Evolutionary conservation across 1,284 basidiomycete genomes (phyloP).

Genomic region (Calocybe gambosa): DNA sequence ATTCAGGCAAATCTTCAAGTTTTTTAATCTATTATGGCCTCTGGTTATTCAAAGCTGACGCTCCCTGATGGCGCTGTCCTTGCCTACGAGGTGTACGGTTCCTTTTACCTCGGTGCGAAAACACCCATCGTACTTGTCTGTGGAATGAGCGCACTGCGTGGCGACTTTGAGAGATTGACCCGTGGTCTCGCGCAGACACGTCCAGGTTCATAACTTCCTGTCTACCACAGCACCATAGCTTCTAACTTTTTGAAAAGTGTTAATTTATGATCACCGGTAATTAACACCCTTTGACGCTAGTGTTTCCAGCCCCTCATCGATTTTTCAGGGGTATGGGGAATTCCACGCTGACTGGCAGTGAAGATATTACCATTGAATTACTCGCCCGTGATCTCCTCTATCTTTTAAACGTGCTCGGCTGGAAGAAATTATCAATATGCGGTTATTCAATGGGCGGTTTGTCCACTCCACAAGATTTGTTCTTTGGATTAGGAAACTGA

Average conservation of each 20-base stretch:
- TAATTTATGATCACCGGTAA: conserved; percentile 13
- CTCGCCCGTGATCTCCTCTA: conserved; percentile 35
- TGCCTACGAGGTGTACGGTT: conserved; percentile 26
- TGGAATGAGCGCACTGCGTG: conserved; percentile 21
- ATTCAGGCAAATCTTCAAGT: not conserved
- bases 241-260: not conserved
- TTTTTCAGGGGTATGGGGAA: conserved; percentile 22
- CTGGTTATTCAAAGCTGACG: conserved; percentile 18
- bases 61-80: conserved; percentile 26
- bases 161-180: conserved; percentile 24
- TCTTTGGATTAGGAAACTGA: not conserved
- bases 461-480: no score
- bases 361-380: conserved; percentile 33
- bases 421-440: conserved; percentile 34
- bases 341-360: conserved; percentile 27
- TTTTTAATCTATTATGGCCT: conserved; percentile 8
- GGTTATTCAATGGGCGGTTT: conserved; percentile 40
- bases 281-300: not conserved
- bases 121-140: conserved; percentile 24
- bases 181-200: conserved; percentile 18
- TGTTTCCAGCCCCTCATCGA: not conserved
- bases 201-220: conserved; percentile 17
- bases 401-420: conserved; percentile 29
- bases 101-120: conserved; percentile 15
- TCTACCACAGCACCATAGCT: not conserved